Evolutionary conservation across 140 eudicot genomes (phyloP), one percentile per base, ranked within the genome.

Genomic region (Anethum foeniculum): DNA sequence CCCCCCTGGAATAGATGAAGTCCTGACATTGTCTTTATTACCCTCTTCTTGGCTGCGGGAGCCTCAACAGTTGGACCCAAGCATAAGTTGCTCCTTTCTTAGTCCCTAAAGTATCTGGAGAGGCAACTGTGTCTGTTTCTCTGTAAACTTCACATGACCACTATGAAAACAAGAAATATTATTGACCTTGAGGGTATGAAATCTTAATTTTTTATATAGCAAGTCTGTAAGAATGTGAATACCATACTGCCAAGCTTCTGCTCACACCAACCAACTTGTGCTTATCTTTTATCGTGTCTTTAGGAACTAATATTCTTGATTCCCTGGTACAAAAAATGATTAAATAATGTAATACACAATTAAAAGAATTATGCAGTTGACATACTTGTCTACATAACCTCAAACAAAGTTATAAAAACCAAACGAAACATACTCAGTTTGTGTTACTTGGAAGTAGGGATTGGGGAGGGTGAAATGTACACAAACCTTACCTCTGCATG

Each of bases 141-240:
- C 83, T 76, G 82, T 62, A 77, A 71, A 58, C 80, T 80, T 73
- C 87, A 80, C 87, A 84, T 84, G 87, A 84, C 79, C 54, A 80
- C 74, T 6, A 27, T 25, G 51, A 76, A 49, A 76, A 62, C 65
- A 74, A 56, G 5, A 39, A 3, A 41, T 74, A 74, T 47, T 47
- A 47, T 75, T 47, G 79, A 46, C 34, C n/a, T 46, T 46, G 67
- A 82, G 68, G 25, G 38, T 34, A 46, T 18, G 39, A 46, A 75
- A 48, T 64, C 49, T 76, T 32, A 65, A 11, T 5, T 71, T 58
- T 19, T 30, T 7, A 25, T 74, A n/a, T 74, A 12, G 36, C 34
- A 44, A 9, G 67, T 12, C 32, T 81, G 79, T 38, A 44, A 56
- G 48, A 81, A 75, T 28, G 68, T 44, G 41, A 67, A 32, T 41